phyloP scores from a whole-genome alignment of 1,284 basidiomycete species.

The Malassezia yamatoensis region DNA sequence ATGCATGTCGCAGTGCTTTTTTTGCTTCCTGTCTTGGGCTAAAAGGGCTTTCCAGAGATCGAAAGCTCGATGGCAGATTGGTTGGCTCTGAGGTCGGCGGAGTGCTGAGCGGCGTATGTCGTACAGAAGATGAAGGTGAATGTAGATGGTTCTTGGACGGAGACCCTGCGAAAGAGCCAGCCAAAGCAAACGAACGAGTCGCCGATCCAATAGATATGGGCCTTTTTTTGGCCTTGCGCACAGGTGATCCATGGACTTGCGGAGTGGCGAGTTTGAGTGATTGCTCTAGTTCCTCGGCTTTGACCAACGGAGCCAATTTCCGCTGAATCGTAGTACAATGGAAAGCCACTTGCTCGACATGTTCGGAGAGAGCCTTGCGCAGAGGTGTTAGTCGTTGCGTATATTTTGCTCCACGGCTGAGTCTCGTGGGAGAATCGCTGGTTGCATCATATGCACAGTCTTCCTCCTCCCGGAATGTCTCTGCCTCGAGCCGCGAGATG shows the following conservation, averaged over 20 bases:
- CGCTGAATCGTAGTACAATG: slow-evolving; percentile 13
- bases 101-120: background rate
- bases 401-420: background rate
- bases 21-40: background rate
- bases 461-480: slow-evolving; percentile 5
- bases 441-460: background rate
- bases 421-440: background rate
- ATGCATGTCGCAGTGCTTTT: background rate
- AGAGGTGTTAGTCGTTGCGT: slow-evolving; percentile 20
- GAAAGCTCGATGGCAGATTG: background rate
- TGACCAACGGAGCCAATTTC: slow-evolving; percentile 6
- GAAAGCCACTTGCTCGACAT: slow-evolving; percentile 21
- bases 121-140: background rate
- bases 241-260: background rate
- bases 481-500: slow-evolving; percentile 41
- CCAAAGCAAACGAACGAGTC: background rate
- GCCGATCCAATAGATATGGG: background rate
- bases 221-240: background rate
- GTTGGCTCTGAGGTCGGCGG: background rate
- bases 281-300: slow-evolving; percentile 25
- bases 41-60: background rate
- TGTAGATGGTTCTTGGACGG: background rate
- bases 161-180: background rate
- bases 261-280: background rate
- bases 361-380: slow-evolving; percentile 19